Conservation (phyloP, 2,329 filamentous ascomycete species). For the Penicillium sp. region DNA sequence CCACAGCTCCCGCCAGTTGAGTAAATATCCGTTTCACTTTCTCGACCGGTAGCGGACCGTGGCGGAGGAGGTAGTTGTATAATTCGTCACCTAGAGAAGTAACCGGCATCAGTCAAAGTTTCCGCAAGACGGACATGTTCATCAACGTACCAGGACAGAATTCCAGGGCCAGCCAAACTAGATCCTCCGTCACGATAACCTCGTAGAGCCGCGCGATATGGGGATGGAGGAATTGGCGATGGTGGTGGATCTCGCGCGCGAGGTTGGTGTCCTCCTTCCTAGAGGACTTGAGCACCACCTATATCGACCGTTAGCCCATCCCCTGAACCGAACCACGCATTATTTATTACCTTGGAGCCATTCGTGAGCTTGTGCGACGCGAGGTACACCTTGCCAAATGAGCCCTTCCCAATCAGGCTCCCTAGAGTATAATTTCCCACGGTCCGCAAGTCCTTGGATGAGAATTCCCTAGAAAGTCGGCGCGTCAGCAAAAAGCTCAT, state of each 20-base stretch:
- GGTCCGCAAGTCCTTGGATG: slow-evolving; percentile 79
- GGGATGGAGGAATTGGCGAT: slow-evolving; percentile 94
- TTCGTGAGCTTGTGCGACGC: slow-evolving; percentile 96
- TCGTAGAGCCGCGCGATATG: slow-evolving; percentile 97
- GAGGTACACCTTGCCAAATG: slow-evolving; percentile 97
- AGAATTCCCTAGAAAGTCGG: slow-evolving; percentile 70
- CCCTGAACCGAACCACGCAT: neutral
- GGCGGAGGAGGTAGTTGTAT: slow-evolving; percentile 87
- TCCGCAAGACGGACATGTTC: neutral
- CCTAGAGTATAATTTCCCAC: slow-evolving; percentile 95
- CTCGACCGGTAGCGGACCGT: slow-evolving; percentile 75
- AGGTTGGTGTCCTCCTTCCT: slow-evolving; percentile 95
- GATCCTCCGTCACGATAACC: slow-evolving; percentile 89
- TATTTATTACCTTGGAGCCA: slow-evolving; percentile 73
- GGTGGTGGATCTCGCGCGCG: slow-evolving; percentile 95
- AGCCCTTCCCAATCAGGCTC: slow-evolving; percentile 90
- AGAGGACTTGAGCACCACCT: slow-evolving; percentile 98
- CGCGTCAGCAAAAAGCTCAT: slow-evolving; percentile 10
- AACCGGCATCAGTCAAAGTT: slow-evolving; percentile 2
- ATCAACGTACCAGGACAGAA: slow-evolving; percentile 73
- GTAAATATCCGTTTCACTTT: slow-evolving; percentile 96
- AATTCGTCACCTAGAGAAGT: slow-evolving; percentile 73
- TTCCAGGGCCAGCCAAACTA: slow-evolving; percentile 96
- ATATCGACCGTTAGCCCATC: slow-evolving; percentile 10
- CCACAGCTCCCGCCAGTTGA: slow-evolving; percentile 89